phyloP scores from a whole-genome alignment of 192 early-diverging fungal genomes.

The Coemansia sp. region DNA sequence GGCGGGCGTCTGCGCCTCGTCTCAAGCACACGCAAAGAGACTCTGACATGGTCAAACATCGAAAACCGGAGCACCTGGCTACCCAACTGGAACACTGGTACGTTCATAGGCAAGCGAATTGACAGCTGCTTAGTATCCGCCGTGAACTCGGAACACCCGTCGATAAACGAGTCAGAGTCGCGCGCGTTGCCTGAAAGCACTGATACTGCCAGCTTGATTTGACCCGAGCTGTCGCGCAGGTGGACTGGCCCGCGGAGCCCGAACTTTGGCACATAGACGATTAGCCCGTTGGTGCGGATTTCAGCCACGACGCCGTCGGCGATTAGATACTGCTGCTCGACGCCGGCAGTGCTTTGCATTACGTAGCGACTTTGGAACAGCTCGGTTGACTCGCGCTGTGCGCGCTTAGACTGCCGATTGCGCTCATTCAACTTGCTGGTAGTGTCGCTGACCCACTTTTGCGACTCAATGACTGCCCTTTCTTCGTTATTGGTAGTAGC shows the following conservation, averaged over 20 bases:
- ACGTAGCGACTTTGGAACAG: conserved; percentile 79
- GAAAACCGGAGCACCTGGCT: conserved; percentile 54
- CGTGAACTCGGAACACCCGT: conserved; percentile 56
- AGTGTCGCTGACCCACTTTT: conserved; percentile 35
- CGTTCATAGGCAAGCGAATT: conserved; percentile 34
- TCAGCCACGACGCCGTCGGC: conserved; percentile 72
- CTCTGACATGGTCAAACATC: conserved; percentile 68
- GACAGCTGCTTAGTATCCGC: conserved; percentile 33
- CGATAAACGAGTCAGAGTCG: conserved; percentile 54
- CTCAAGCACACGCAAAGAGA: conserved; percentile 61
- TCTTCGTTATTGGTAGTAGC: not conserved
- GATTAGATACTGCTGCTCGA: conserved; percentile 47
- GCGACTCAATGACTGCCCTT: not conserved
- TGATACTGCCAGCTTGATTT: conserved; percentile 62
- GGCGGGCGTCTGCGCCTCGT: conserved; percentile 65
- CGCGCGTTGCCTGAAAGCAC: conserved; percentile 54
- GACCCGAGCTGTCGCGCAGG: conserved; percentile 62
- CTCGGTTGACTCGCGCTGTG: conserved; percentile 77
- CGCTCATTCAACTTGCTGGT: conserved; percentile 67
- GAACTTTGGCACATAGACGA: conserved; percentile 57
- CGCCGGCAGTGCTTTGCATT: conserved; percentile 51
- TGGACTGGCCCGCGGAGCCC: conserved; percentile 76
- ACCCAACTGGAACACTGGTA: conserved; percentile 34
- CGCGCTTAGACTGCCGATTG: conserved; percentile 73
- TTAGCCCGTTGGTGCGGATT: conserved; percentile 68